Evolutionary conservation across 2,329 filamentous ascomycete species (phyloP).

Genomic region (Pseudogymnoascus pannorum): DNA sequence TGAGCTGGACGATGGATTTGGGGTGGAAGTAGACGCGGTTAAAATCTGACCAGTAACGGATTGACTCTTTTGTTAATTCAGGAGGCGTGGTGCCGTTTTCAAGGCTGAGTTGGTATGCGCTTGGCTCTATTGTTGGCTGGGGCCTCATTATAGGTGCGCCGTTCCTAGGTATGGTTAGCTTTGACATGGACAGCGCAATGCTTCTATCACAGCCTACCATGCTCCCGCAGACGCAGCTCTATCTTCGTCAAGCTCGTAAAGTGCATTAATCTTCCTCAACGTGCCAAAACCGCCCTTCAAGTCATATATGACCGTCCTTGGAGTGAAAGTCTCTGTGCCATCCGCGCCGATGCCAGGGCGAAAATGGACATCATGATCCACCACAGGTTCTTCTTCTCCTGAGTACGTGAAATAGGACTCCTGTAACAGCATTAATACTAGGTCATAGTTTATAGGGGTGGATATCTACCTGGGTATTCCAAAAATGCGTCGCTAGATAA

Average conservation of each 20-base stretch:
- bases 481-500: constrained; percentile 91
- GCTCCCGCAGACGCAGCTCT: constrained; percentile 24
- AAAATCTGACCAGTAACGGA: constrained; percentile 97
- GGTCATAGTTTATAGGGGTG: background rate
- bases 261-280: constrained; percentile 75
- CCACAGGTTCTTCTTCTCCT: constrained; percentile 53
- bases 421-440: constrained; percentile 37
- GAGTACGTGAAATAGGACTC: constrained; percentile 96
- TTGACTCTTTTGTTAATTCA: constrained; percentile 56
- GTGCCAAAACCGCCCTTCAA: constrained; percentile 90
- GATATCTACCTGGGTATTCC: constrained; percentile 73
- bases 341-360: constrained; percentile 73
- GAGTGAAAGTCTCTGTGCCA: constrained; percentile 85
- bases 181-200: constrained; percentile 10
- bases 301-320: constrained; percentile 87
- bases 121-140: constrained; percentile 59
- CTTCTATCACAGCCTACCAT: constrained; percentile 30
- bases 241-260: constrained; percentile 51
- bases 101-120: constrained; percentile 71
- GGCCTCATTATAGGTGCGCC: constrained; percentile 61
- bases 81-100: constrained; percentile 62
- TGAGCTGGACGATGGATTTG: constrained; percentile 75
- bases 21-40: constrained; percentile 91
- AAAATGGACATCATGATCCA: constrained; percentile 86
- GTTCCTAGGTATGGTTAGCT: constrained; percentile 41